Conservation (phyloP, 805 yeast species). For the Hermanozyma aechmeae region DNA sequence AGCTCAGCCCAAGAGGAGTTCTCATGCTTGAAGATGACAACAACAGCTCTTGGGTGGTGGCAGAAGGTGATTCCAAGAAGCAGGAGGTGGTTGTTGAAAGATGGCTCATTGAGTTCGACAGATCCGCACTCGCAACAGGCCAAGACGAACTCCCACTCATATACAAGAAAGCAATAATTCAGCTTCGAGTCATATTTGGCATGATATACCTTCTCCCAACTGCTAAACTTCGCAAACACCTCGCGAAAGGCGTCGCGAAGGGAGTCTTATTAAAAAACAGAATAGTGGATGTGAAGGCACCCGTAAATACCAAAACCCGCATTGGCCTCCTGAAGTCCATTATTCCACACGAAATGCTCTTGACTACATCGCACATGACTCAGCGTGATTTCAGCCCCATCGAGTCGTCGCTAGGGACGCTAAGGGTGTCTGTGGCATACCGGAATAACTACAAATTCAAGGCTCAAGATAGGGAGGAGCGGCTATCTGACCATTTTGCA, state of each 20-base stretch:
- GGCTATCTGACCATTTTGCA: slow-evolving; percentile 49
- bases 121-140: slow-evolving; percentile 23
- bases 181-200: slow-evolving; percentile 68
- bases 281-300: slow-evolving; percentile 65
- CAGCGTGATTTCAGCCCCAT: slow-evolving; percentile 64
- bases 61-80: slow-evolving; percentile 50
- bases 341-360: slow-evolving; percentile 31
- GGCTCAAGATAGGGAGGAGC: slow-evolving; percentile 57
- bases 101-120: slow-evolving; percentile 82
- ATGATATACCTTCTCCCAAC: slow-evolving; percentile 63
- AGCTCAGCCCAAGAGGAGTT: slow-evolving; percentile 45
- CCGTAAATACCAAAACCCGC: slow-evolving; percentile 74
- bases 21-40: slow-evolving; percentile 50
- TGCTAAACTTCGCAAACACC: slow-evolving; percentile 41
- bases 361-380: slow-evolving; percentile 40
- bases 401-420: slow-evolving; percentile 63
- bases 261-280: slow-evolving; percentile 45
- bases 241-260: slow-evolving; percentile 11
- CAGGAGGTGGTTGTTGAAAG: slow-evolving; percentile 88
- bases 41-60: slow-evolving; percentile 45
- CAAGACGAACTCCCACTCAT: slow-evolving; percentile 53
- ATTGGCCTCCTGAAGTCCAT: slow-evolving; percentile 72
- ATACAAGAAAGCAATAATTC: slow-evolving; percentile 64
- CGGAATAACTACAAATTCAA: slow-evolving; percentile 63
- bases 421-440: slow-evolving; percentile 71